Percentiles rank a stretch among this genome's conserved stretches.
Evolutionary conservation across 2,329 filamentous ascomycete genomes (phyloP).

Genomic region (Curvularia spicifera): DNA sequence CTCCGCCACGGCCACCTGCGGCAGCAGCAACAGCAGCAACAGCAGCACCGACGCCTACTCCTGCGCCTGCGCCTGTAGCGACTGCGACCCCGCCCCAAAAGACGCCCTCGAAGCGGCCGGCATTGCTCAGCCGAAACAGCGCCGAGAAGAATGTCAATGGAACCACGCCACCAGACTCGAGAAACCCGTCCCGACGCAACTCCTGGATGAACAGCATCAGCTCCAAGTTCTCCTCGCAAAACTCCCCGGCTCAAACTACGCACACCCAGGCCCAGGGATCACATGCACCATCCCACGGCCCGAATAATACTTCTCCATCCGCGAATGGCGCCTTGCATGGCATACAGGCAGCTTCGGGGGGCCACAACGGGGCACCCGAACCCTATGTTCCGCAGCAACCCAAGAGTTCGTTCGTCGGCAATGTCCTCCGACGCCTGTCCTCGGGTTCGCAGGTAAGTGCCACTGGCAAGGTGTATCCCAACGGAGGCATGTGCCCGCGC

Average conservation of each 20-base stretch:
- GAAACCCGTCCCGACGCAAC: constrained; percentile 60
- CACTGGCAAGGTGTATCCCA: constrained; percentile 60
- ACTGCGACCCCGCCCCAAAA: constrained; percentile 34
- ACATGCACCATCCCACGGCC: constrained; percentile 50
- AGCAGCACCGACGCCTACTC: constrained; percentile 19
- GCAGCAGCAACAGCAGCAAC: constrained; percentile 21
- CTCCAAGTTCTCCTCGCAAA: constrained; percentile 81
- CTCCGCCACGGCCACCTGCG: constrained; percentile 30
- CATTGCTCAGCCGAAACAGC: constrained; percentile 52
- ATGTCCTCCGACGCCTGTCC: constrained; percentile 81
- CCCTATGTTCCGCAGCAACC: constrained; percentile 79
- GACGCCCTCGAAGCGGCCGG: constrained; percentile 48
- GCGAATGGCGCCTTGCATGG: constrained; percentile 50
- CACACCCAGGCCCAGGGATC: constrained; percentile 45
- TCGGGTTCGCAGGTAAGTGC: constrained; percentile 58
- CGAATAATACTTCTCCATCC: constrained; percentile 60
- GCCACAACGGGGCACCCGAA: constrained; percentile 47
- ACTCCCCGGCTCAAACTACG: constrained; percentile 42
- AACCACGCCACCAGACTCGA: constrained; percentile 40
- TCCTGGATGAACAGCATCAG: constrained; percentile 96
- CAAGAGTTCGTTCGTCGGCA: constrained; percentile 77
- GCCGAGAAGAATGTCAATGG: constrained; percentile 44
- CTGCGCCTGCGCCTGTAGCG: constrained; percentile 23
- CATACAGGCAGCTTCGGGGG: constrained; percentile 41
- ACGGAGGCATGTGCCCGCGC: constrained; percentile 78